Evolutionary conservation across 768 basidiomycete genomes (phyloP), one percentile per base, ranked within the genome.

Genomic region (Suillus spraguei): DNA sequence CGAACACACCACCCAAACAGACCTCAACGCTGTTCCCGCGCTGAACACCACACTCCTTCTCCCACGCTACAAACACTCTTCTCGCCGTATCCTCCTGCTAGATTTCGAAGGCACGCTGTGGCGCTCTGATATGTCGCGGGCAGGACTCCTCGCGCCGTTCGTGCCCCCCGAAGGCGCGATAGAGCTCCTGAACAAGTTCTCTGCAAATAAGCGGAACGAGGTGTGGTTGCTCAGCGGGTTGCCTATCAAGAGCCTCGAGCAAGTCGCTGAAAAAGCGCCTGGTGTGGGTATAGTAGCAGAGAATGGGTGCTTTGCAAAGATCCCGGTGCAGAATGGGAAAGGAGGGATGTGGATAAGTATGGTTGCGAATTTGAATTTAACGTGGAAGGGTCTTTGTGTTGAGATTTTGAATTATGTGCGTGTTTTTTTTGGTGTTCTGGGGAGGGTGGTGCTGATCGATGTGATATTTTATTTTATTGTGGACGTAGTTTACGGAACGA

Each of bases 51-150:
- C 74, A 0, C 78, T 81, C n/a, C 69, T 94, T n/a, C 73, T 91
- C 5, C 86, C 88, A 6, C 81, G 85, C 35, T 94, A 88, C 71
- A 85, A 82, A 63, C 85, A 89, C 67, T 88, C 89, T 1, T 71
- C 79, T 59, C 83, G 84, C 66, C 82, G 92, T 38, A 77, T 95
- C 5, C 73, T 94, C 13, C 76, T 95, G 8, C 72, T 95, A 32
- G 93, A 94, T 72, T 83, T 94, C 52, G 93, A 95, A 71, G 89
- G 89, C 22, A 89, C 89, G 13, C 72, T 95, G n/a, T 93, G 91
- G 90, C 75, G 78, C 63, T 80, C 87, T 5, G 86, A 90, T 69
- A 70, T 85, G 68, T 79, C 82, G 9, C 77, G 80, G 32, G 76
- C 76, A 13, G 80, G 83, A n/a, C 65, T 83, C 32, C 72, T 72